These are phyloP conservation scores for Mentha longifolia DNA, from an alignment of 257 asterid genomes.

Conservation along the genomic window DNA sequence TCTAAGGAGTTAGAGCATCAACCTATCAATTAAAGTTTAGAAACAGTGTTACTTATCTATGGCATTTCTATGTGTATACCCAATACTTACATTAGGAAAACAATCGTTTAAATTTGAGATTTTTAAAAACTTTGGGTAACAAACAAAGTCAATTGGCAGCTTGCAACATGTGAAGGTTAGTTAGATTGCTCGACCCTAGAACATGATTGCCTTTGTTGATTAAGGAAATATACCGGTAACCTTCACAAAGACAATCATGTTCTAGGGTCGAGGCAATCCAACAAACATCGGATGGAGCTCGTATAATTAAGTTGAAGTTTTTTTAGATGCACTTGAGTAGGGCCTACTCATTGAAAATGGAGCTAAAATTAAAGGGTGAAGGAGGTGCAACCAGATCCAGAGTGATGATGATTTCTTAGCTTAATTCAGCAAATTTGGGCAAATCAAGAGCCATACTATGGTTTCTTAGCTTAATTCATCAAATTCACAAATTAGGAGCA, in stretches of 20 bases:
- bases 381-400: not conserved
- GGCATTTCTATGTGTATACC: too few relatives aligned
- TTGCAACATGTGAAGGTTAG: not conserved
- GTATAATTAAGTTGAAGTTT: not conserved
- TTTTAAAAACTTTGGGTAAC: not conserved
- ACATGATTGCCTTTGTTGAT: too few relatives aligned
- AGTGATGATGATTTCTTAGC: too few relatives aligned
- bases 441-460: not conserved
- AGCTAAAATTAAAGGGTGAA: not conserved
- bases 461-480: not conserved
- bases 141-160: not conserved
- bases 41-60: not conserved
- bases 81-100: not conserved
- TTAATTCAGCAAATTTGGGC: too few relatives aligned
- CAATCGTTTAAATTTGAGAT: not conserved
- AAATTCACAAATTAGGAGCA: not conserved
- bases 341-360: not conserved
- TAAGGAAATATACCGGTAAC: too few relatives aligned
- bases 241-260: too few relatives aligned
- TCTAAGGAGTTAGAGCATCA: not conserved
- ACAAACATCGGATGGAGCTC: too few relatives aligned
- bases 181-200: too few relatives aligned
- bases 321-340: too few relatives aligned
- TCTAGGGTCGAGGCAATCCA: too few relatives aligned
- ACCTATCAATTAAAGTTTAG: not conserved